Base-by-base conservation (phyloP, 495 filamentous ascomycete genomes). In the Penicillium daleae region DNA sequence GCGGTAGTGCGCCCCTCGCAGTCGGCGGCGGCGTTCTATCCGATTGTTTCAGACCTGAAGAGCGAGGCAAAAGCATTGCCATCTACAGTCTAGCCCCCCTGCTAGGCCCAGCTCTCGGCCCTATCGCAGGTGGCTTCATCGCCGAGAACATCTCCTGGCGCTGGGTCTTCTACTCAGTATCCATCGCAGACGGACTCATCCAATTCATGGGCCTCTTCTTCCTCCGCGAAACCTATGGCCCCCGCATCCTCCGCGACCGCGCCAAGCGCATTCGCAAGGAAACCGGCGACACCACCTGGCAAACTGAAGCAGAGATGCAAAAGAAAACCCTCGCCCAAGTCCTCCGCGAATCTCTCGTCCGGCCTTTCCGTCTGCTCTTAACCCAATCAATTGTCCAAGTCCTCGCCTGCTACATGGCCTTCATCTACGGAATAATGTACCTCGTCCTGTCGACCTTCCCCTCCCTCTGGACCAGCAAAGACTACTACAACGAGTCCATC, bases 351-450 rank as follows among this genome's bases (percentile, higher is more conserved):
- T 75, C 83, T 0, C 71, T 89, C n/a, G 66, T 80, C 52, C 80
- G 86, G 0, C 84, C 86, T 4, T 86, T 88, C 67, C 74, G 74
- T 5, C 73, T 89, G n/a, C 76, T 89, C 31, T 66, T 75, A 55
- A 89, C 87, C 0, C 86, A 90, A 62, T 66, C 81, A 26, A 88
- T 87, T 61, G 78, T 89, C 39, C 84, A 87, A 71, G 77, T 77
- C 49, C 74, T 90, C 10, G 82, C 87, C 7, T 32, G 83, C 8
- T 89, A 88, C 74, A 86, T 87, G 82, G 85, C 85, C 59, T 92
- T 87, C 68, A 73, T 89, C 39, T 92, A 90, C 74, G 90, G 89
- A 3, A 72, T 91, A 17, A 86, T 88, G 78, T 92, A 92, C 60
- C 84, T 93, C 4, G 81, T 91, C 49, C 79, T 92, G 6, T 84